Conservation (phyloP, 169 alveolate species). For the Eimeria brunetti region DNA sequence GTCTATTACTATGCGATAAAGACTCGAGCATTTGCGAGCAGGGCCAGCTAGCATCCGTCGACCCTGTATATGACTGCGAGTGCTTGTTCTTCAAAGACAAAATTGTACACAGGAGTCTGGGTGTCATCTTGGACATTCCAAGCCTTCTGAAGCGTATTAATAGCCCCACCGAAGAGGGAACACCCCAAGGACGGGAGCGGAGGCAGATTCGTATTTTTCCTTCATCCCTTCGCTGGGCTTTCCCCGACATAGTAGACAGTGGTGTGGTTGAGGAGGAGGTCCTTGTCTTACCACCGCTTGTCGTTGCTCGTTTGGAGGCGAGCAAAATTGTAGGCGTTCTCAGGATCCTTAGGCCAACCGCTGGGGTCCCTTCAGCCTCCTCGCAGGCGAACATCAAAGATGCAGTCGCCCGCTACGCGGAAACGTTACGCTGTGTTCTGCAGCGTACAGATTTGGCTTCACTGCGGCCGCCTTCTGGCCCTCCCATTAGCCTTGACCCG, state of each 20-base stretch:
- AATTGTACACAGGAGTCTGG: not conserved
- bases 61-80: slow-evolving; percentile 15
- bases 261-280: slow-evolving; percentile 77
- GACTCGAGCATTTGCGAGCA: not conserved
- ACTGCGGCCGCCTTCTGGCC: not conserved
- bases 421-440: not conserved
- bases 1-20: not conserved
- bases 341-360: not conserved
- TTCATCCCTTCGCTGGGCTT: slow-evolving; percentile 66
- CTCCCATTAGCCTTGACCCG: slow-evolving; percentile 1
- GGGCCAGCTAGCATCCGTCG: slow-evolving; percentile 13
- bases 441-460: slow-evolving; percentile 21
- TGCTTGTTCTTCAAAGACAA: slow-evolving; percentile 47
- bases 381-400: not conserved
- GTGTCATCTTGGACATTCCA: not conserved
- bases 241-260: slow-evolving; percentile 48
- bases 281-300: slow-evolving; percentile 30
- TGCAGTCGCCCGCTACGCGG: not conserved
- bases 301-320: slow-evolving; percentile 36
- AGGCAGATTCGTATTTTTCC: not conserved
- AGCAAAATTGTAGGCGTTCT: not conserved
- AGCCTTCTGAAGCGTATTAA: not conserved
- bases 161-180: not conserved
- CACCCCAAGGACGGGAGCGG: not conserved
- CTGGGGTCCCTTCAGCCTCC: not conserved